phyloP scores from a whole-genome alignment of 768 basidiomycete genomes.

The Mycena kentingensis region DNA sequence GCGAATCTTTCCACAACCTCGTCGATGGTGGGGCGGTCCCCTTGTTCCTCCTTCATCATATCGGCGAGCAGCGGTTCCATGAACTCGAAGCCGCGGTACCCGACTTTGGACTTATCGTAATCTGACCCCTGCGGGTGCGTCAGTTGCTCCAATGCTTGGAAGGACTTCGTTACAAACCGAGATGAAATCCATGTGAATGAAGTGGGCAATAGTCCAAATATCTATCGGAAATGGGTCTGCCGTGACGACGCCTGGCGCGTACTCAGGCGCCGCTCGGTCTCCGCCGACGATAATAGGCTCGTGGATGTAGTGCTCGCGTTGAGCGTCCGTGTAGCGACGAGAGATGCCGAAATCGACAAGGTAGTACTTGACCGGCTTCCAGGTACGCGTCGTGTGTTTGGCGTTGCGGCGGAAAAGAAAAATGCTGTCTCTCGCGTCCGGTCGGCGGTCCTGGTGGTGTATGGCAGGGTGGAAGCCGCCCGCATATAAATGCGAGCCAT shows the following conservation, averaged over 20 bases:
- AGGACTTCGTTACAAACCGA: conserved; percentile 19
- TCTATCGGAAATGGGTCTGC: conserved; percentile 38
- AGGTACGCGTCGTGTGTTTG: background rate
- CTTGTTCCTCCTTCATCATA: conserved; percentile 28
- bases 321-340: background rate
- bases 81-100: conserved; percentile 20
- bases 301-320: background rate
- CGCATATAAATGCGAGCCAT: conserved; percentile 15
- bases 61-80: conserved; percentile 17
- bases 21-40: conserved; percentile 21
- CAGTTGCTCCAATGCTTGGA: background rate
- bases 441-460: background rate
- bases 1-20: conserved; percentile 28
- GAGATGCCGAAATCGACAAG: conserved; percentile 24
- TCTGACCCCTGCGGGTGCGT: background rate
- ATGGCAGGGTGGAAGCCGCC: conserved; percentile 20
- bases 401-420: background rate
- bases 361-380: conserved; percentile 15
- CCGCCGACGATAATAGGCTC: conserved; percentile 5
- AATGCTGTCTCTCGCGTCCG: background rate
- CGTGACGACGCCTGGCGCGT: conserved; percentile 9
- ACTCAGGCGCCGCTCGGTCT: conserved; percentile 32
- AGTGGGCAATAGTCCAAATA: conserved; percentile 36
- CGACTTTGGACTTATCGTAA: background rate
- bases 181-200: conserved; percentile 29